Evolutionary conservation across 2,329 filamentous ascomycete genomes (phyloP).

Genomic region (Epichloe gansuensis): DNA sequence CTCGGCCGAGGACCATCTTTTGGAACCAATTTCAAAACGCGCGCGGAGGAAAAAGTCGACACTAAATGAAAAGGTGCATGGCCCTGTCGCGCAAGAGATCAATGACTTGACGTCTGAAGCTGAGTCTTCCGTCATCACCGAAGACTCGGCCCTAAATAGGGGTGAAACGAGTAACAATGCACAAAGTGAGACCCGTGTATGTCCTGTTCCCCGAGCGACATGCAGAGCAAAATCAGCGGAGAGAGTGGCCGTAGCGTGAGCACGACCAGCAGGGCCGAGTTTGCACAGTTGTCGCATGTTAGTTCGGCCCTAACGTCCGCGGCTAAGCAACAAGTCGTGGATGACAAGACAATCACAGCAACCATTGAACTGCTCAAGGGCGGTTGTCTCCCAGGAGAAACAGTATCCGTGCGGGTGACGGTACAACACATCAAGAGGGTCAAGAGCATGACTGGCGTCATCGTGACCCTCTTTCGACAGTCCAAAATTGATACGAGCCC

Average conservation of each 20-base stretch:
- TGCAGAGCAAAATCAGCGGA: slow-evolving; percentile 57
- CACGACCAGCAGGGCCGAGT: slow-evolving; percentile 43
- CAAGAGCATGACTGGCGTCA: slow-evolving; percentile 84
- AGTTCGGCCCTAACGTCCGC: slow-evolving; percentile 18
- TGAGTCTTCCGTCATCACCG: slow-evolving; percentile 23
- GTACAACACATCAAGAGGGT: slow-evolving; percentile 83
- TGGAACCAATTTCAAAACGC: slow-evolving; percentile 73
- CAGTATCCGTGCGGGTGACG: slow-evolving; percentile 64
- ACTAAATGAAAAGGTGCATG: slow-evolving; percentile 30
- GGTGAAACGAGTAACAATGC: slow-evolving; percentile 27
- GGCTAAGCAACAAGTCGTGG: slow-evolving; percentile 32
- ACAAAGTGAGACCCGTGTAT: neutral
- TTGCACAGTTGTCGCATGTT: slow-evolving; percentile 23
- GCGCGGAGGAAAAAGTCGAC: slow-evolving; percentile 48
- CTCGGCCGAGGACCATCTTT: slow-evolving; percentile 73
- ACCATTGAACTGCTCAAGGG: slow-evolving; percentile 72
- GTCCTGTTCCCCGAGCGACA: slow-evolving; percentile 32
- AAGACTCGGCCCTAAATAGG: slow-evolving; percentile 21
- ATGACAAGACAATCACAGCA: slow-evolving; percentile 72
- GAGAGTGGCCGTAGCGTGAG: slow-evolving; percentile 59
- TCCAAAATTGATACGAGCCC: slow-evolving; percentile 75
- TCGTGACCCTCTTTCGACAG: slow-evolving; percentile 84
- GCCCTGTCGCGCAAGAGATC: slow-evolving; percentile 28
- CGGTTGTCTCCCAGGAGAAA: slow-evolving; percentile 77
- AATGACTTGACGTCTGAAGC: slow-evolving; percentile 23